Evolutionary conservation across 148 eudicot species (phyloP).

Genomic region (Fallopia convolvulus): DNA sequence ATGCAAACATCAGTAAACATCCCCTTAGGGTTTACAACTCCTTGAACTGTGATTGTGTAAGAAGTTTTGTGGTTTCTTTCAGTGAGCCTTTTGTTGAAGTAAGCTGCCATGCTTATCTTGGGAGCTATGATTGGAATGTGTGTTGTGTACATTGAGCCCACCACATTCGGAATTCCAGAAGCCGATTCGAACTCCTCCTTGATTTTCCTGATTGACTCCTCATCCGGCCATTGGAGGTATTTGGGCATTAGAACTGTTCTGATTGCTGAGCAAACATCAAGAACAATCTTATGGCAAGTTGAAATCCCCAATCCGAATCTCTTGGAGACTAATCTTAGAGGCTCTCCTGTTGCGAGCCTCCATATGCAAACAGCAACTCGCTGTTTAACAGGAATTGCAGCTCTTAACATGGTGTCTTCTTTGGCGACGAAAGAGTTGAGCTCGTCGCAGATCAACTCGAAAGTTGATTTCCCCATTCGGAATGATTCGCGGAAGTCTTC

Average conservation of each 20-base stretch:
- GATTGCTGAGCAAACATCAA: constrained; percentile 84
- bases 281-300: constrained; percentile 84
- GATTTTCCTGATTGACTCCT: constrained; percentile 25
- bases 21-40: constrained; percentile 67
- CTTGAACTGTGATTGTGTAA: constrained; percentile 82
- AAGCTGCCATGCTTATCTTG: constrained; percentile 80
- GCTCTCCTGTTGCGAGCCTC: constrained; percentile 85
- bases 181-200: constrained; percentile 47
- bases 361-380: constrained; percentile 89
- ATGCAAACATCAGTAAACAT: constrained; percentile 81
- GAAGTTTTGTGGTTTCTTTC: constrained; percentile 83
- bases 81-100: constrained; percentile 69
- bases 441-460: constrained; percentile 72
- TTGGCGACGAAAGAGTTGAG: constrained; percentile 60
- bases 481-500: constrained; percentile 65
- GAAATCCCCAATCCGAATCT: constrained; percentile 87
- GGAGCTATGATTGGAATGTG: constrained; percentile 93
- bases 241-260: constrained; percentile 76
- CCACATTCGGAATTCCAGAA: constrained; percentile 72
- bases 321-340: constrained; percentile 73
- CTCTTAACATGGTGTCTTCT: constrained; percentile 70
- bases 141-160: constrained; percentile 90
- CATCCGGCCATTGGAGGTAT: constrained; percentile 73
- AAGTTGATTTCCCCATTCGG: constrained; percentile 74
- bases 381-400: constrained; percentile 81